Conservation (phyloP, 139 green algal species). For the Micractinium conductrix region DNA sequence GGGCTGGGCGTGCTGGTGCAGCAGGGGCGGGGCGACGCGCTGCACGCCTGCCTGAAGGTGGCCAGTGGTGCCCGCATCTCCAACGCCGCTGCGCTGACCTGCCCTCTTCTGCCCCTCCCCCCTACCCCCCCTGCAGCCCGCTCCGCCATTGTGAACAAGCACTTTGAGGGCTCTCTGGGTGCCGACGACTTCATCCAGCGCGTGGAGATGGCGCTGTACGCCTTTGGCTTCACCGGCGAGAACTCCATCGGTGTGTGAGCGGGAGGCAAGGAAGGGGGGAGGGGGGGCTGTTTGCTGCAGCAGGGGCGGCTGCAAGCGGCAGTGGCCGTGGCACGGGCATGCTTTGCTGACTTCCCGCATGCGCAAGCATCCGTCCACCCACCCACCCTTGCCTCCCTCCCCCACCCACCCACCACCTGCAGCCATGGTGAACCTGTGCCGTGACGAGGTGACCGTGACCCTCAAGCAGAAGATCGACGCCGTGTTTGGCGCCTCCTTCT, state of each 20-base stretch:
- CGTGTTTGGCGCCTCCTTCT: slow-evolving; percentile 85
- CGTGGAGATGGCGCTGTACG: slow-evolving; percentile 74
- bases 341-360: neutral
- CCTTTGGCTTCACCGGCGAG: slow-evolving; percentile 80
- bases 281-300: too few relatives aligned
- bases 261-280: too few relatives aligned
- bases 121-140: neutral
- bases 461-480: slow-evolving; percentile 77
- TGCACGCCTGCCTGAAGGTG: neutral
- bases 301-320: too few relatives aligned
- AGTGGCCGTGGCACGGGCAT: too few relatives aligned
- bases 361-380: neutral
- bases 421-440: too few relatives aligned
- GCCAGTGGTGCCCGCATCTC: neutral
- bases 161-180: slow-evolving; percentile 72
- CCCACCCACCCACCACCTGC: too few relatives aligned
- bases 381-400: too few relatives aligned
- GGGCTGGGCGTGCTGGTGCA: neutral
- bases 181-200: slow-evolving; percentile 86
- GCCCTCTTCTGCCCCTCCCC: neutral
- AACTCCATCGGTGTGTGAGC: slow-evolving; percentile 83
- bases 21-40: too few relatives aligned
- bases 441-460: slow-evolving; percentile 82
- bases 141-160: slow-evolving; percentile 6
- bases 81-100: neutral